Conservation (phyloP, 2,329 filamentous ascomycete species). For the Zopfia rhizophila region DNA sequence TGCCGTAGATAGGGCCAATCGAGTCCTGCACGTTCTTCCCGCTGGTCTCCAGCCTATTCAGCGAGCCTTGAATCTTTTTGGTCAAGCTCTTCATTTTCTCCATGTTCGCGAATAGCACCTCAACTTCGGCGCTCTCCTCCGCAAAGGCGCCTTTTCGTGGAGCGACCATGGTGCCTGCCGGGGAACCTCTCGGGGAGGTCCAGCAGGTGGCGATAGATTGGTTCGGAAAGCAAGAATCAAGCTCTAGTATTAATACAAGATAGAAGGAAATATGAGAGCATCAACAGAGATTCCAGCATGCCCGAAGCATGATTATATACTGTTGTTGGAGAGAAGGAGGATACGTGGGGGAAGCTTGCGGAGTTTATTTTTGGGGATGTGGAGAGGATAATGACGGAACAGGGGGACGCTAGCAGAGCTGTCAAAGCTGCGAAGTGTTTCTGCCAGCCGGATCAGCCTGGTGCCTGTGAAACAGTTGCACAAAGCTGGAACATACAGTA, state of each 20-base stretch:
- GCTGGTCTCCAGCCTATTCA: conserved; percentile 84
- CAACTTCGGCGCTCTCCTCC: conserved; percentile 74
- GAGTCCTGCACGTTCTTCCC: conserved; percentile 92
- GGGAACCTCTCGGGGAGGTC: conserved; percentile 28
- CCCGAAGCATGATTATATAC: conserved; percentile 10
- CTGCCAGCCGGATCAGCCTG: conserved; percentile 14
- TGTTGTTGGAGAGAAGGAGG: conserved; percentile 3
- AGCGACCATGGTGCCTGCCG: conserved; percentile 59
- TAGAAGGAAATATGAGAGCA: neutral
- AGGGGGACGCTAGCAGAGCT: conserved; percentile 7
- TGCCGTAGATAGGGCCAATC: conserved; percentile 89
- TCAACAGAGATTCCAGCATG: neutral
- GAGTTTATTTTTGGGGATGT: conserved; percentile 11
- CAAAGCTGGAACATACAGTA: too few species aligned
- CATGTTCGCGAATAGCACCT: conserved; percentile 74
- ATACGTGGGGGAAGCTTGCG: conserved; percentile 11
- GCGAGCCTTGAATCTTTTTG: conserved; percentile 92
- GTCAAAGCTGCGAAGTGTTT: conserved; percentile 16
- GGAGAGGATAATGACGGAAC: conserved; percentile 9
- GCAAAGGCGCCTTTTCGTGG: conserved; percentile 68
- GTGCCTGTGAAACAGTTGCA: too few species aligned
- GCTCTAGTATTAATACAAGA: conserved; percentile 1
- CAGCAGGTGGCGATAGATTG: conserved; percentile 19
- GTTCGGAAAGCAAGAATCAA: conserved; percentile 11
- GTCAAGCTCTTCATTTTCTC: conserved; percentile 94